phyloP scores from a whole-genome alignment of 176 grass and related monocot species.

The Cenchrus purpureus region DNA sequence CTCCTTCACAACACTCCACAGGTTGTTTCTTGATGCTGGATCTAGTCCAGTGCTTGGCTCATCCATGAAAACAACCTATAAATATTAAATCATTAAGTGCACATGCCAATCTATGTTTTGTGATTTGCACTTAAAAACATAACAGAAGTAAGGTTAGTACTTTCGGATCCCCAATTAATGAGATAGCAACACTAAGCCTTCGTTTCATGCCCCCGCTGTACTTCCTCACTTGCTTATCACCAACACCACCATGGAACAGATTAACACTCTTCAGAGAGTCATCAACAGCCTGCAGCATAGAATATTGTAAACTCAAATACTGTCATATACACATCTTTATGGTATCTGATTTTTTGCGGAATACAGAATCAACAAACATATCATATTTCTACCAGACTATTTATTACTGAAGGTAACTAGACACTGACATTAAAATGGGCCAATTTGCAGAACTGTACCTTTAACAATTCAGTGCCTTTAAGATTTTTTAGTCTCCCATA shows the following conservation, averaged over 20 bases:
- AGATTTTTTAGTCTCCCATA: constrained; percentile 97
- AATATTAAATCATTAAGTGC: not conserved
- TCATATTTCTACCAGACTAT: not conserved
- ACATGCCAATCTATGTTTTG: constrained; percentile 13
- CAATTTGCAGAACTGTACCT: constrained; percentile 49
- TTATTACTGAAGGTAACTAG: constrained; percentile 8
- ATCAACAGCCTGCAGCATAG: constrained; percentile 64
- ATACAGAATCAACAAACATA: not conserved
- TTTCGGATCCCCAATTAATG: constrained; percentile 79
- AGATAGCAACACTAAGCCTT: constrained; percentile 80
- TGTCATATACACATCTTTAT: not conserved
- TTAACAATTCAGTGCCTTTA: constrained; percentile 59
- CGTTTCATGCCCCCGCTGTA: constrained; percentile 95
- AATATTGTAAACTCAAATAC: too few relatives aligned
- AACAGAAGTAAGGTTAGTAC: constrained; percentile 33
- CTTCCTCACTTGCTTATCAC: constrained; percentile 79
- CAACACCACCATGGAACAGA: constrained; percentile 65
- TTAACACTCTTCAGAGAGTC: constrained; percentile 85
- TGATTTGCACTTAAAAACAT: constrained; percentile 16
- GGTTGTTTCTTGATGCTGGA: constrained; percentile 80
- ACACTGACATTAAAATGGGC: not conserved
- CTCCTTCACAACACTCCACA: constrained; percentile 80
- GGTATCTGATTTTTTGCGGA: not conserved
- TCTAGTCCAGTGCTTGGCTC: constrained; percentile 92
- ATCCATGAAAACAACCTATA: constrained; percentile 93